phyloP scores from a whole-genome alignment of 108 stramenopile genomes.

The Nannochloropsis oceanica region DNA sequence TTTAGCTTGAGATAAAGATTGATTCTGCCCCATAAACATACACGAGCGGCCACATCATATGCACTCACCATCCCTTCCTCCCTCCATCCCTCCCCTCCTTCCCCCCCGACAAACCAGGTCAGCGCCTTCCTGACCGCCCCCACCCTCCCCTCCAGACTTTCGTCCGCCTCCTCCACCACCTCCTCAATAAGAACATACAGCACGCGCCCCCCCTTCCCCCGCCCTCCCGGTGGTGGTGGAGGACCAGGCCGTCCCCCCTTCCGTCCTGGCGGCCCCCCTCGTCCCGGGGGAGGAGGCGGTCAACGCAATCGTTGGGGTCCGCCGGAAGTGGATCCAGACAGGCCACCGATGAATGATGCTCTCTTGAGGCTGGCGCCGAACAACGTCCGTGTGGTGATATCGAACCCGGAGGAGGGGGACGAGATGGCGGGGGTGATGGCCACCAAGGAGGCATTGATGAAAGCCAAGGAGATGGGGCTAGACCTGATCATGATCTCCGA shows the following conservation, averaged over 20 bases:
- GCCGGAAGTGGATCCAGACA: background rate
- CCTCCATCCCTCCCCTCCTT: background rate
- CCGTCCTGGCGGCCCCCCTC: background rate
- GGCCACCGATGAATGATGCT: background rate
- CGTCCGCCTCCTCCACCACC: background rate
- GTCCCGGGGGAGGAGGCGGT: background rate
- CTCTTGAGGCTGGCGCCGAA: background rate
- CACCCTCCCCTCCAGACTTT: background rate
- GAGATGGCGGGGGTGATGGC: slow-evolving; percentile 70
- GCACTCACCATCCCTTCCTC: background rate
- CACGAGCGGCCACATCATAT: no score
- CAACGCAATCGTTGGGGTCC: background rate
- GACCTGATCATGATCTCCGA: slow-evolving; percentile 70
- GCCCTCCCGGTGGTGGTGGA: background rate
- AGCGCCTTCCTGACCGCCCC: background rate
- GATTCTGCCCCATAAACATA: no score
- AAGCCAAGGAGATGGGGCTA: slow-evolving; percentile 62
- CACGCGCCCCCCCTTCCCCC: background rate
- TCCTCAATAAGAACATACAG: background rate
- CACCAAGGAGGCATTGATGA: slow-evolving; percentile 61
- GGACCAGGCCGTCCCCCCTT: background rate
- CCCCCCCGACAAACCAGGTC: background rate
- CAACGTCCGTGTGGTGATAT: slow-evolving; percentile 50
- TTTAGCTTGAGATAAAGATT: no score
- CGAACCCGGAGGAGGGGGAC: slow-evolving; percentile 53